phyloP scores from a whole-genome alignment of 108 stramenopile species.

The Cyclotella choctawhatcheeana region DNA sequence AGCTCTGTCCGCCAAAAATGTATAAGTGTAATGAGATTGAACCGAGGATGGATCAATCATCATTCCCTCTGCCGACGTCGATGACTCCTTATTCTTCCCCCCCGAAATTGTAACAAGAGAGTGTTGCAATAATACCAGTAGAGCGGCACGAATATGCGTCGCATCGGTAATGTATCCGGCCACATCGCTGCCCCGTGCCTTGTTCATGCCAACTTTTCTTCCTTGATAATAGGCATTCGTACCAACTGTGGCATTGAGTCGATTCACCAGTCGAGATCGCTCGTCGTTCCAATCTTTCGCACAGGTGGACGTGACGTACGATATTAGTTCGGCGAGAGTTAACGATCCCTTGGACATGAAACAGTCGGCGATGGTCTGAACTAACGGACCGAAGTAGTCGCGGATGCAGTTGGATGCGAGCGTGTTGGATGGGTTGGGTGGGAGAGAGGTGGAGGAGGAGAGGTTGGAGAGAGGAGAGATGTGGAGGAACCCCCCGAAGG shows the following conservation, averaged over 20 bases:
- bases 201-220: conserved; percentile 44
- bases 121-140: conserved; percentile 79
- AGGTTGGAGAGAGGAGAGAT: conserved; percentile 64
- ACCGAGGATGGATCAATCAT: conserved; percentile 25
- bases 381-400: conserved; percentile 79
- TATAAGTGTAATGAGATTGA: conserved; percentile 56
- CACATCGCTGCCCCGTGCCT: conserved; percentile 46
- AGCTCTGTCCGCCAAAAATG: conserved; percentile 59
- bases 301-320: conserved; percentile 50
- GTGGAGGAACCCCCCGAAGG: conserved; percentile 71
- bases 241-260: conserved; percentile 19
- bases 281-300: conserved; percentile 49
- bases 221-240: conserved; percentile 12
- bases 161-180: conserved; percentile 55
- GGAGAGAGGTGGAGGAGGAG: conserved; percentile 51
- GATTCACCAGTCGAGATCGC: conserved; percentile 40
- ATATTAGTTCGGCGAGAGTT: conserved; percentile 54
- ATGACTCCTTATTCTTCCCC: conserved; percentile 4
- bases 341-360: conserved; percentile 59
- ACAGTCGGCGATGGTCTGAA: conserved; percentile 80
- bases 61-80: neutral
- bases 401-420: conserved; percentile 79
- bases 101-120: conserved; percentile 60
- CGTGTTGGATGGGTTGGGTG: conserved; percentile 55
- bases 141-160: conserved; percentile 63